Base-by-base conservation (phyloP, 768 basidiomycete genomes). In the Daedalea quercina region DNA sequence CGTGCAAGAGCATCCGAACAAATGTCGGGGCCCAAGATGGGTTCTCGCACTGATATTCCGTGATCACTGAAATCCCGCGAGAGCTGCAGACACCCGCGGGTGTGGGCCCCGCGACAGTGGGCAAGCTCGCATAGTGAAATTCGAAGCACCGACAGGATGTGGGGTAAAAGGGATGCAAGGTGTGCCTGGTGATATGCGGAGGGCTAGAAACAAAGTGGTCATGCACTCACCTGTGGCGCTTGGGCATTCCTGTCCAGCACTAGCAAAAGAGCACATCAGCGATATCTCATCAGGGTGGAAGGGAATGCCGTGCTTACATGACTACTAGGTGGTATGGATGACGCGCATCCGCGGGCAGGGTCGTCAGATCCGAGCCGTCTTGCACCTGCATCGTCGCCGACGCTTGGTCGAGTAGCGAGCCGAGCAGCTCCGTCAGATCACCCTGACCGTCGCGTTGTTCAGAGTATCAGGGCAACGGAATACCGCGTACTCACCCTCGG, bases 251-350 rank as follows among this genome's bases (percentile, higher is more conserved):
- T 91, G 88, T 24, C 87, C 87, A 11, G 76, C 77, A 44, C 77
- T 78, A 28, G 73, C 70, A 34, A 53, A 72, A 45, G 73, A 57
- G 33, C 48, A 28, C 49, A 66, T 55, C 35, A 54, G 51, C 26
- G 6, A 33, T 47, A 19, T 31, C 4, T 47, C 24, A 25, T 2
- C n/a, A n/a, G 44, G 51, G 43, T 7, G 47, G 37, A 17, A 42
- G 7, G 22, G 23, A 2, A n/a, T n/a, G n/a, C n/a, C 9, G 26
- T 1, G 69, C 85, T 67, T 65, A 89, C 87, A 90, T 75, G 11
- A 90, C 79, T n/a, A 91, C 70, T 19, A 90, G 67, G 65, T 91
- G 88, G 65, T 87, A 90, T 13, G 86, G 84, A 65, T 90, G 88
- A 13, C 65, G 64, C 12, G 71, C 66, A 42, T 82, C 82, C 1